Base-by-base conservation (phyloP, 2,329 filamentous ascomycete species). In the Paradendryphiella salina region DNA sequence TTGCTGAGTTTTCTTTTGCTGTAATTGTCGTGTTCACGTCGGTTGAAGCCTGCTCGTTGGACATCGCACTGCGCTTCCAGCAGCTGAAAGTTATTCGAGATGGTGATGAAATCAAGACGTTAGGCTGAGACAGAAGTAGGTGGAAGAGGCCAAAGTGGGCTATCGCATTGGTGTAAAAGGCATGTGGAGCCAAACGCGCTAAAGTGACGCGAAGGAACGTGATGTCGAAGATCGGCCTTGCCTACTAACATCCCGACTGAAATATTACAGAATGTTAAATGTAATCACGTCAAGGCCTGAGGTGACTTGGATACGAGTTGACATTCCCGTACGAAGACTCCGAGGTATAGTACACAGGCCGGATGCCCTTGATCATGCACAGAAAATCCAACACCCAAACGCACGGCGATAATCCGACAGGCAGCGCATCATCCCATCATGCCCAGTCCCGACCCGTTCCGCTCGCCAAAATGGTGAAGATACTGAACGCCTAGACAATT, bases 141-240 rank as follows among this genome's bases (percentile, higher is more conserved):
- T 29, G 32, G 36, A 31, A 15, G 18, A 29, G 20, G 28, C 26
- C 11, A 33, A 42, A 17, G 38, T 36, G 34, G 46, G 29, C n/a
- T 35, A 35, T 36, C 20, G 43, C 44, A 41, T 43, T 32, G 23
- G 37, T 50, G 54, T 44, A 18, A 33, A 45, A 40, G 39, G 40
- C 40, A 47, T 45, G 53, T 46, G 51, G 48, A 54, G 52, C 39
- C 34, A 48, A 31, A 51, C 60, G 49, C 62, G 60, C 60, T 58
- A 62, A 26, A 35, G 46, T 31, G 31, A 61, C 63, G 50, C 62
- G 61, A 57, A 46, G 37, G 45, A 65, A 64, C 63, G 63, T 66
- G 60, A 66, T 43, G 20, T 42, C 15, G 28, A 31, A 31, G 11
- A 13, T 13, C 18, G 26, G 38, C 11, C 17, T 5, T 36, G 17